Percentiles rank a stretch among this genome's conserved stretches.
Conservation (phyloP, 164 flowering plant genomes). For the Magnolia kwangsiensis region DNA sequence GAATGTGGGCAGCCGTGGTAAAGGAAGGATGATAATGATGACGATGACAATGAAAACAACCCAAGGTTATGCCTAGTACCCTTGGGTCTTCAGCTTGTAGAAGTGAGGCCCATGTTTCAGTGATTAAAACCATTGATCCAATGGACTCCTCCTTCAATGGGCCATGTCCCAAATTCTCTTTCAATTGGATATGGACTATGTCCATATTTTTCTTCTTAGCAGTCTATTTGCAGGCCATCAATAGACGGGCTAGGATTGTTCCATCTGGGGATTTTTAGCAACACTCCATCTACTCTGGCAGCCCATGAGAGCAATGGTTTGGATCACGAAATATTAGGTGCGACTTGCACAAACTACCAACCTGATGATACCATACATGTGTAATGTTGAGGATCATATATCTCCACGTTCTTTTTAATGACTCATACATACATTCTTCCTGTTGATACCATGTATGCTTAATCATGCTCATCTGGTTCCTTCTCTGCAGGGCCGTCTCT, state of each 20-base stretch:
- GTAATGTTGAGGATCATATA: not conserved
- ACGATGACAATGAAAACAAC: not conserved
- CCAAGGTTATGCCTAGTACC: not conserved
- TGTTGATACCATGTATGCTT: not conserved
- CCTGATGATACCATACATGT: not conserved
- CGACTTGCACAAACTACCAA: not conserved
- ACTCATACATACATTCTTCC: not conserved
- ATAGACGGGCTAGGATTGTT: not conserved
- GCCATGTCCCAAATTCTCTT: not conserved
- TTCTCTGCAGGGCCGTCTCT: slow-evolving; percentile 82
- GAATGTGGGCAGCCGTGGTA: no score
- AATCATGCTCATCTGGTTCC: not conserved
- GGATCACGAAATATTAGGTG: not conserved
- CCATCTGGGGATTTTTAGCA: not conserved
- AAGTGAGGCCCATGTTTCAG: not conserved
- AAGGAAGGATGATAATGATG: not conserved
- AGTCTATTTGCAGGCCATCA: not conserved
- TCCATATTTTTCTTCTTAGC: not conserved
- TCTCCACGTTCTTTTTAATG: not conserved
- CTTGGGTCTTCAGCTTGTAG: not conserved
- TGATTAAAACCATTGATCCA: not conserved
- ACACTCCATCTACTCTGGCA: not conserved
- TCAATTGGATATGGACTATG: no score
- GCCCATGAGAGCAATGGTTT: not conserved
- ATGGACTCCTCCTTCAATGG: not conserved